Percentiles rank a stretch among this genome's conserved stretches.
These are phyloP conservation scores for Globisporangium sylvaticum DNA, from an alignment of 352 stramenopile genomes.

Conservation along the genomic window DNA sequence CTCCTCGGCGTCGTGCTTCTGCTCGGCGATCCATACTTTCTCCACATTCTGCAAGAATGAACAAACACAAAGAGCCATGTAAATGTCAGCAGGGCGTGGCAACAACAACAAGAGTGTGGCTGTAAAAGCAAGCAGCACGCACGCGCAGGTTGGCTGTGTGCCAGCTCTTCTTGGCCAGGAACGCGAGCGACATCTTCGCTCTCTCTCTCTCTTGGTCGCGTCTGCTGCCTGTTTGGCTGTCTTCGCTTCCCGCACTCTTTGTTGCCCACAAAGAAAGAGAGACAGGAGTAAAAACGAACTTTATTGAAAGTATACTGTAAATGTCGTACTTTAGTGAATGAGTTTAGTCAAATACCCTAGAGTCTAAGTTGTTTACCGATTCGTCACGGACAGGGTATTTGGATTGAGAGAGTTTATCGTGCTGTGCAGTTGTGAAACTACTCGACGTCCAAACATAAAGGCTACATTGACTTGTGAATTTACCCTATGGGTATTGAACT, in stretches of 20 bases:
- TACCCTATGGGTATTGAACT: neutral
- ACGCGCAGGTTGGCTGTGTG: slow-evolving; percentile 93
- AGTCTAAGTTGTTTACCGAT: too few species aligned
- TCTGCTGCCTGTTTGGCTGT: neutral
- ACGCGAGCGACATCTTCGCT: slow-evolving; percentile 83
- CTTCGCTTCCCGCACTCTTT: neutral
- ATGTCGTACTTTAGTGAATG: neutral
- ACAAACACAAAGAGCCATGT: slow-evolving; percentile 9
- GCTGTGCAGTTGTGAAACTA: too few species aligned
- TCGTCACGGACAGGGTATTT: too few species aligned
- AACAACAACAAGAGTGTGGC: neutral
- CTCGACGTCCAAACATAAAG: too few species aligned
- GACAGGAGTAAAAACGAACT: neutral
- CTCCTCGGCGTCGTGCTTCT: slow-evolving; percentile 91
- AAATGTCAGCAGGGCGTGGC: neutral
- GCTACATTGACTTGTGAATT: neutral
- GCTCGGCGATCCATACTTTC: slow-evolving; percentile 96
- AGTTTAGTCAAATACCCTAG: too few species aligned
- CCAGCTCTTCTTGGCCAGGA: slow-evolving; percentile 97
- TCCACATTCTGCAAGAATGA: slow-evolving; percentile 90
- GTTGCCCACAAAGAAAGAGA: neutral
- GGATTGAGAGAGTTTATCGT: too few species aligned
- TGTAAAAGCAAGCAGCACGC: slow-evolving; percentile 16
- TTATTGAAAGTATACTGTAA: neutral
- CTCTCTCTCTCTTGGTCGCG: slow-evolving; percentile 4